Evolutionary conservation across 139 green algal species (phyloP), one percentile per base, ranked within the genome.

Genomic region (Spirogloea muscicola): DNA sequence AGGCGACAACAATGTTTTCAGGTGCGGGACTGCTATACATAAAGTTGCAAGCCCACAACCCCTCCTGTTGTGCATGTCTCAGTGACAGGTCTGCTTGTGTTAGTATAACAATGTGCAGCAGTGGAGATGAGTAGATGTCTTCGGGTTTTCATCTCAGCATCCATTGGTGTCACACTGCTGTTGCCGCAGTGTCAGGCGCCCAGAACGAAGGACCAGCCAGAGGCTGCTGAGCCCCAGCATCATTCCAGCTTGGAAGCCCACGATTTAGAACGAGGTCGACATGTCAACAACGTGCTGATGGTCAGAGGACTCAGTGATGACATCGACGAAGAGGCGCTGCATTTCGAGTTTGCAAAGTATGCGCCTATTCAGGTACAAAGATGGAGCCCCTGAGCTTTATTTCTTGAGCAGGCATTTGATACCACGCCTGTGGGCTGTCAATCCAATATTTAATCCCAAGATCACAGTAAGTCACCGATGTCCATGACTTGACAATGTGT

Each of bases 311-410:
- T 76, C 16, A 51, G 68, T 33, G 51, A 69, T 10, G 21, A 9
- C 27, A 33, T 41, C 9, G n/a, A 41, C 3, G 68, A 76, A 38
- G 68, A 69, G 25, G 51, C 9, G 21, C 58, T 76, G 49, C 29
- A 70, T 16, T 70, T 69, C 39, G 51, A 69, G 49, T 76, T 76
- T 18, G 48, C 68, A 3, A 71, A 76, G 49, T 39, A 70, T 16
- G 68, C 31, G 16, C 59, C 68, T 16, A 70, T 76, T 16, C 68
- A 71, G 49, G 65, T 74, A 41, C n/a, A 46, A 29, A 31, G 5
- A 0, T 51, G 13, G 43, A 10, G 43, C 43, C 43, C 43, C 10
- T 51, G 10, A 51, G 10, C 43, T 25, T 51, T 51, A 51, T 10
- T 10, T 13, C 43, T 10, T 10, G 10, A 25, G 5, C 5, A 25